phyloP scores from a whole-genome alignment of 768 basidiomycete species.

The Psilocybe subaeruginosa region DNA sequence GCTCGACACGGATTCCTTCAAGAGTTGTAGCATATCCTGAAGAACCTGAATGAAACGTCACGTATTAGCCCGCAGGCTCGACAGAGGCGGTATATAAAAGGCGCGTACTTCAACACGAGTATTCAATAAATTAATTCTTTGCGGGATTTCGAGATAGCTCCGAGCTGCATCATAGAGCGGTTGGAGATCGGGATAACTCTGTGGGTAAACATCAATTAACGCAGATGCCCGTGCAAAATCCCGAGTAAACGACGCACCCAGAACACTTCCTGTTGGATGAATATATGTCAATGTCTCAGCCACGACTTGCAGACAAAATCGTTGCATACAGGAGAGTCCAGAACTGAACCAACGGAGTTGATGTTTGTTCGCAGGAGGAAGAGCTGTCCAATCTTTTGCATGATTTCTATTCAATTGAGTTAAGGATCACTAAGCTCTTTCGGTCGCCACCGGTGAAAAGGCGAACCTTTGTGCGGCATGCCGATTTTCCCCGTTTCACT shows the following conservation, averaged over 20 bases:
- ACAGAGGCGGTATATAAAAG: neutral
- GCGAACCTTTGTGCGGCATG: conserved; percentile 77
- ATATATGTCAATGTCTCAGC: conserved; percentile 9
- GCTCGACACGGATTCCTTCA: conserved; percentile 94
- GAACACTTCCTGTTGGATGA: conserved; percentile 75
- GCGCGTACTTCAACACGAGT: conserved; percentile 83
- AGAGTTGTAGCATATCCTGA: conserved; percentile 94
- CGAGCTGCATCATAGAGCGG: conserved; percentile 93
- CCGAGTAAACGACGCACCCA: conserved; percentile 61
- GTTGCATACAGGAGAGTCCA: conserved; percentile 85
- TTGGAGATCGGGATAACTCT: conserved; percentile 95
- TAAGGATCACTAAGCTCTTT: neutral
- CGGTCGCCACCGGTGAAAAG: neutral
- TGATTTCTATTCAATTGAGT: conserved; percentile 69
- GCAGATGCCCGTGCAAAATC: neutral
- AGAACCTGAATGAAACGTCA: conserved; percentile 59
- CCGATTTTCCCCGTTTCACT: conserved; percentile 95
- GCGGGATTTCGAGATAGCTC: conserved; percentile 93
- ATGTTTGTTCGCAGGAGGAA: conserved; percentile 94
- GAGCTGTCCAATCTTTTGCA: conserved; percentile 95
- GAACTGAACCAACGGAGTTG: conserved; percentile 93
- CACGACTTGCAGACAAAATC: conserved; percentile 6
- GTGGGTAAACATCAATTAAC: conserved; percentile 14
- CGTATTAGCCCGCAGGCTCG: neutral
- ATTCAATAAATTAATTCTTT: conserved; percentile 90